phyloP scores from a whole-genome alignment of 345 rosid species.

The Rubroshorea leprosula region DNA sequence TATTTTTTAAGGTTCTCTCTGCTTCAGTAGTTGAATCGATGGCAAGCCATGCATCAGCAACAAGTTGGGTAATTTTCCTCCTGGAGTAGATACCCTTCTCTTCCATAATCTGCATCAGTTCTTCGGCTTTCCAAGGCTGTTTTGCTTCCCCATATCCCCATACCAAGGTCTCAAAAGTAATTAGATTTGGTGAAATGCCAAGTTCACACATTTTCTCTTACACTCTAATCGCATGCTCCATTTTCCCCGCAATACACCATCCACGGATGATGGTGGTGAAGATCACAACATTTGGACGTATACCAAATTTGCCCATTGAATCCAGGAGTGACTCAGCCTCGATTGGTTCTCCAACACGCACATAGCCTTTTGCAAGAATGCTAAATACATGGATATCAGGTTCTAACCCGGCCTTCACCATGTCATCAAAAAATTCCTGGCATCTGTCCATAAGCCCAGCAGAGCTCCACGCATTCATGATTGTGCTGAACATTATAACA shows the following conservation, averaged over 20 bases:
- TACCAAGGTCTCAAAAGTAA: slow-evolving; percentile 51
- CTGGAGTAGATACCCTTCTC: slow-evolving; percentile 36
- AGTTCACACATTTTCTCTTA: slow-evolving; percentile 48
- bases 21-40: slow-evolving; percentile 51
- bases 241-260: slow-evolving; percentile 49
- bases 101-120: slow-evolving; percentile 47
- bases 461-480: slow-evolving; percentile 72
- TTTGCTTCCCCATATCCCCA: slow-evolving; percentile 48
- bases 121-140: slow-evolving; percentile 71
- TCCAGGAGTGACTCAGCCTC: slow-evolving; percentile 50
- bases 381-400: slow-evolving; percentile 54
- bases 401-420: slow-evolving; percentile 48
- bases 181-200: slow-evolving; percentile 50
- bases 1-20: slow-evolving; percentile 26
- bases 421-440: slow-evolving; percentile 51
- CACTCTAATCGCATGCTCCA: slow-evolving; percentile 45
- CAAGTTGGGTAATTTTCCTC: slow-evolving; percentile 38
- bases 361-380: slow-evolving; percentile 63
- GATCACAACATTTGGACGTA: slow-evolving; percentile 44
- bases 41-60: slow-evolving; percentile 53
- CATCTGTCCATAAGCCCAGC: slow-evolving; percentile 64
- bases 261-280: slow-evolving; percentile 59
- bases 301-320: slow-evolving; percentile 32
- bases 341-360: slow-evolving; percentile 46
- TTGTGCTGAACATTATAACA: slow-evolving; percentile 58